Base-by-base conservation (phyloP, 1,139 yeast species). In the Suhomyces panamericanus region DNA sequence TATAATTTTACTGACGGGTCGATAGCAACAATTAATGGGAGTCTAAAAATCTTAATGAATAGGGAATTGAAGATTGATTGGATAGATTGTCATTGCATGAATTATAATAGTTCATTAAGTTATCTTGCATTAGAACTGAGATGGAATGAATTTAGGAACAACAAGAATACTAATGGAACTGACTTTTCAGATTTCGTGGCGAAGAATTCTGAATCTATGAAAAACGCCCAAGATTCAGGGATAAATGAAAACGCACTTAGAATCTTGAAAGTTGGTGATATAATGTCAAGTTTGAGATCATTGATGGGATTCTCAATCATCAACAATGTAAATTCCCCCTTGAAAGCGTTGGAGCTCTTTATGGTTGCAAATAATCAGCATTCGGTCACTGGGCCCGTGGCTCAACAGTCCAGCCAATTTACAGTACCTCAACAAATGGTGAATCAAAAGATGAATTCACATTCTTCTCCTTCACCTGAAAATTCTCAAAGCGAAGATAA, bases 211-310 rank as follows among this genome's bases (percentile, higher is more conserved):
- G 57, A 62, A 28, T 64, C 77, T 1, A 51, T 54, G 9, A 57
- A 59, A 38, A 51, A 56, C 34, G 49, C 66, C 1, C 39, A 56
- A 2, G 62, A 78, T 44, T 79, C 78, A 50, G 95, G 95, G 0
- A 64, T 85, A n/a, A 80, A 79, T 41, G 82, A 78, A 39, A 73
- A 75, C 30, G 83, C 87, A 3, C 76, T 86, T 80, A 68, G 91
- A 43, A 72, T 83, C 29, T 63, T 87, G 66, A 93, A 87, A 61
- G 78, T 87, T 3, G 78, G 89, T 38, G 95, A 87, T 62, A 84
- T 85, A 1, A 83, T 88, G 87, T 75, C 88, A 0, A 80, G 80
- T 49, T 72, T 87, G 55, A 76, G 78, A 47, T 81, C 85, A 27
- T 65, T 86, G 45, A 83, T 86, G 83, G 71, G 75, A 26, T 83